A percentile compares a stretch with the other conserved stretches of the same genome.
These are phyloP conservation scores for Iris macrosiphon DNA, from an alignment of 106 monocot genomes.

Conservation along the genomic window DNA sequence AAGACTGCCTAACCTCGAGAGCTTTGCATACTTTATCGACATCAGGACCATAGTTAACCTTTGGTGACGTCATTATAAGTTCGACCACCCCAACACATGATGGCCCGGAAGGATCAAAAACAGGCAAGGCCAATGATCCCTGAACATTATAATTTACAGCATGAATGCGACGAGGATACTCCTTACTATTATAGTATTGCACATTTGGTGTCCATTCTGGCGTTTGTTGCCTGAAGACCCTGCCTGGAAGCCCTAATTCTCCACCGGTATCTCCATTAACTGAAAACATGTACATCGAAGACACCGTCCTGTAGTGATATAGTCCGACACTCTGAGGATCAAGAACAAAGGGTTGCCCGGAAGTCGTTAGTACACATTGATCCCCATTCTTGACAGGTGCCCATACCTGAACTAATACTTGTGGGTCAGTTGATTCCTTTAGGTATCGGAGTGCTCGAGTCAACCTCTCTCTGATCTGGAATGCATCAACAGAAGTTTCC, in stretches of 20 bases:
- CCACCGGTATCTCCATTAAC: slow-evolving; percentile 42
- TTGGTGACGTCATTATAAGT: slow-evolving; percentile 74
- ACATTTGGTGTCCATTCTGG: slow-evolving; percentile 96
- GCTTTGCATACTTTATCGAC: slow-evolving; percentile 95
- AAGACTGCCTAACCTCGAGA: slow-evolving; percentile 62
- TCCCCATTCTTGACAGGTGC: slow-evolving; percentile 59
- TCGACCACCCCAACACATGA: slow-evolving; percentile 83
- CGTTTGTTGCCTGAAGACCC: slow-evolving; percentile 51
- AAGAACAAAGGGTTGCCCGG: slow-evolving; percentile 76
- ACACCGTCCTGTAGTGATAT: slow-evolving; percentile 61
- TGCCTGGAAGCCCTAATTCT: slow-evolving; percentile 70
- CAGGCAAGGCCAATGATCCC: slow-evolving; percentile 67
- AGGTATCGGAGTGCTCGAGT: slow-evolving; percentile 65
- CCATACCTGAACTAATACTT: slow-evolving; percentile 84
- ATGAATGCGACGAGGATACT: slow-evolving; percentile 66
- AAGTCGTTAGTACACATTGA: slow-evolving; percentile 65
- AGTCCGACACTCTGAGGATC: slow-evolving; percentile 41
- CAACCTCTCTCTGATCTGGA: slow-evolving; percentile 51
- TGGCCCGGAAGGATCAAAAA: slow-evolving; percentile 55
- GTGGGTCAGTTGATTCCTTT: slow-evolving; percentile 60
- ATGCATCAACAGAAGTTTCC: slow-evolving; percentile 19
- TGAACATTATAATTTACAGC: slow-evolving; percentile 61
- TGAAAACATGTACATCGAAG: slow-evolving; percentile 56
- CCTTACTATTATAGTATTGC: slow-evolving; percentile 65
- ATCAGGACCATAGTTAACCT: slow-evolving; percentile 77